Percentiles rank a stretch among this genome's conserved stretches.
phyloP scores from a whole-genome alignment of 345 rosid species.

The Populus euphratica region DNA sequence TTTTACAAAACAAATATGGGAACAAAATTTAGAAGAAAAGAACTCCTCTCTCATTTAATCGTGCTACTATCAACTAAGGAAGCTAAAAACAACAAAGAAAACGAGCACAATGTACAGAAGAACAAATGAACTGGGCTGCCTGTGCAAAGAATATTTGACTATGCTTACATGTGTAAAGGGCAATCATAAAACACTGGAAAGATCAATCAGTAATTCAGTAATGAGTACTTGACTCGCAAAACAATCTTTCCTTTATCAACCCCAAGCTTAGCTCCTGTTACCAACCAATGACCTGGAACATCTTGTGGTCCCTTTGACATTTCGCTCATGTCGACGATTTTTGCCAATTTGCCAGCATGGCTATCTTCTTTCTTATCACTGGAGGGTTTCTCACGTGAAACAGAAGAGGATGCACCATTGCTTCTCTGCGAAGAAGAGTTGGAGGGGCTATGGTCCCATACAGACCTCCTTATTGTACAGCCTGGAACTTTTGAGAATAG shows the following conservation, averaged over 20 bases:
- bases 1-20: slow-evolving; percentile 11
- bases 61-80: slow-evolving; percentile 12
- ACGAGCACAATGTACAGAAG: slow-evolving; percentile 41
- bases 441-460: slow-evolving; percentile 89
- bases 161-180: slow-evolving; percentile 26
- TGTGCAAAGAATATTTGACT: slow-evolving; percentile 66
- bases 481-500: slow-evolving; percentile 96
- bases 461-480: slow-evolving; percentile 90
- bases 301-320: slow-evolving; percentile 93
- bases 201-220: slow-evolving; percentile 66
- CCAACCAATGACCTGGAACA: slow-evolving; percentile 96
- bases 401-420: slow-evolving; percentile 63
- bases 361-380: slow-evolving; percentile 63
- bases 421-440: slow-evolving; percentile 30
- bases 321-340: slow-evolving; percentile 75
- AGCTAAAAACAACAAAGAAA: slow-evolving; percentile 19
- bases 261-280: slow-evolving; percentile 96
- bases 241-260: slow-evolving; percentile 89
- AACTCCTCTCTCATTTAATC: background rate
- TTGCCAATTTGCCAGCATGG: slow-evolving; percentile 57
- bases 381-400: slow-evolving; percentile 32
- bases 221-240: slow-evolving; percentile 85
- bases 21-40: background rate
- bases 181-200: slow-evolving; percentile 24
- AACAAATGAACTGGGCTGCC: slow-evolving; percentile 36